Evolutionary conservation across 164 flowering plant species (phyloP).

Genomic region (Buxus sempervirens): DNA sequence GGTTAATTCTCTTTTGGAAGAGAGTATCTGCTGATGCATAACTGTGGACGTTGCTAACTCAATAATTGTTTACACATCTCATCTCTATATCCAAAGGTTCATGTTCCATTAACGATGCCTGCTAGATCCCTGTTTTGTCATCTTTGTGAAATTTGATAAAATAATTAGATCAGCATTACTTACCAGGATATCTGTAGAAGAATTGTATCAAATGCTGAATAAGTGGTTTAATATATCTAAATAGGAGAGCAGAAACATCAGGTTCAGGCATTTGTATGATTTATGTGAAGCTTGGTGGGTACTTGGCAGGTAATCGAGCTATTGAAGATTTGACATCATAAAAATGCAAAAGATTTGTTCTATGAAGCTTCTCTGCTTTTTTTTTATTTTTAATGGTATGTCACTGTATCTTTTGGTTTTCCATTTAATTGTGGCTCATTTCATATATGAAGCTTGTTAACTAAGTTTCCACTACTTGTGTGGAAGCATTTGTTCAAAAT

Average conservation of each 20-base stretch:
- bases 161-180: background rate
- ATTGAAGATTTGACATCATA: slow-evolving; percentile 51
- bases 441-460: too few species aligned
- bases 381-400: slow-evolving; percentile 52
- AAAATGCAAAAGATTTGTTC: slow-evolving; percentile 36
- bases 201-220: background rate
- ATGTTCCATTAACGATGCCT: background rate
- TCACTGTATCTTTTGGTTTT: slow-evolving; percentile 22
- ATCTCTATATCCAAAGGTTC: too few species aligned
- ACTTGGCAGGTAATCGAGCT: slow-evolving; percentile 72
- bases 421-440: slow-evolving; percentile 14
- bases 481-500: slow-evolving; percentile 22
- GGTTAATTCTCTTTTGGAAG: too few species aligned
- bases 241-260: background rate
- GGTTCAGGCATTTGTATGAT: slow-evolving; percentile 29
- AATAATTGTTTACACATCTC: too few species aligned
- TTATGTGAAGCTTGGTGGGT: slow-evolving; percentile 55
- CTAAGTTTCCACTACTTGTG: slow-evolving; percentile 7
- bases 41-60: too few species aligned
- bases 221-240: background rate
- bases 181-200: background rate
- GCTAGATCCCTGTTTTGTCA: background rate
- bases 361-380: slow-evolving; percentile 35
- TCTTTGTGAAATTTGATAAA: background rate
- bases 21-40: too few species aligned